Evolutionary conservation across 352 stramenopile species (phyloP).

Genomic region (Phytopythium ostracodes): DNA sequence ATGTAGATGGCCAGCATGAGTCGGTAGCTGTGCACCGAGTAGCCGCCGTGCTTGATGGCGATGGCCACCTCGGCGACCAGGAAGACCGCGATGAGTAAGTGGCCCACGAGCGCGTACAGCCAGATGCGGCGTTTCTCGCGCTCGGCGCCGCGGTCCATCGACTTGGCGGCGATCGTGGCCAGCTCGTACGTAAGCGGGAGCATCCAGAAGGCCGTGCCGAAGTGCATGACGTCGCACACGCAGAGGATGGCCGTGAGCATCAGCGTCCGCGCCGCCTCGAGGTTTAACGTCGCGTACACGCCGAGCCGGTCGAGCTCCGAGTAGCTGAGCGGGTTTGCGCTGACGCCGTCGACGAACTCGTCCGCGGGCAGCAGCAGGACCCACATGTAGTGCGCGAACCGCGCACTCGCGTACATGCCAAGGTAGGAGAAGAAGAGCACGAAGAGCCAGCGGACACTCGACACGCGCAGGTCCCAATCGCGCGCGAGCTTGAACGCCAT

Average conservation of each 20-base stretch:
- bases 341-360: constrained; percentile 32
- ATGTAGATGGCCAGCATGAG: constrained; percentile 38
- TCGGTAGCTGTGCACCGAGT: constrained; percentile 33
- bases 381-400: constrained; percentile 39
- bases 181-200: constrained; percentile 57
- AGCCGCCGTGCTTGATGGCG: constrained; percentile 21
- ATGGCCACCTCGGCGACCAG: constrained; percentile 20
- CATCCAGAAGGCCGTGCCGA: constrained; percentile 42
- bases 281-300: constrained; percentile 34
- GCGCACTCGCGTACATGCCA: constrained; percentile 29
- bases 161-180: constrained; percentile 44
- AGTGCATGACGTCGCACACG: constrained; percentile 46
- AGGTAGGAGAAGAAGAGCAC: constrained; percentile 50
- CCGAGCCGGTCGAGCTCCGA: constrained; percentile 46
- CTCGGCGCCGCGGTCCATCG: constrained; percentile 51
- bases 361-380: constrained; percentile 26
- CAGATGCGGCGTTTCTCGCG: constrained; percentile 42
- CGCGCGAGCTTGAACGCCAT: constrained; percentile 41
- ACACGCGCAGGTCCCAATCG: constrained; percentile 45
- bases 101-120: constrained; percentile 27
- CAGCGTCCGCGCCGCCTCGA: constrained; percentile 19
- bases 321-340: constrained; percentile 21
- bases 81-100: constrained; percentile 27
- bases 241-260: constrained; percentile 32
- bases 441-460: constrained; percentile 57